Evolutionary conservation across 2,329 filamentous ascomycete species (phyloP).

Genomic region (Aspergillus caelatus): DNA sequence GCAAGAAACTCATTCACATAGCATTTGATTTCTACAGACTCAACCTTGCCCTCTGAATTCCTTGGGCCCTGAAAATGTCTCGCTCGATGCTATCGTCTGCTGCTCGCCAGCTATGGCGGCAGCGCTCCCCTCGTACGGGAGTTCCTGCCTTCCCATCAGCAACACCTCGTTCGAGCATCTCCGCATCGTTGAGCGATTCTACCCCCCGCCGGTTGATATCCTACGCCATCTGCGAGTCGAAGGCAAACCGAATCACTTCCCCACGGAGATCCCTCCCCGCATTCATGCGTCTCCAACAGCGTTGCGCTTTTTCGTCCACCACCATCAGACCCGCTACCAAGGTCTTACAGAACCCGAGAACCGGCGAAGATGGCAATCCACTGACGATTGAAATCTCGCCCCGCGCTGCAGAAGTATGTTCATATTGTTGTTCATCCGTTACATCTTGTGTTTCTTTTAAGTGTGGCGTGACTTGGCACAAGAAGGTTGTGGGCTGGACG

Average conservation of each 20-base stretch:
- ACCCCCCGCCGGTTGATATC: conserved; percentile 21
- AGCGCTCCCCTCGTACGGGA: conserved; percentile 10
- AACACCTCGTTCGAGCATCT: conserved; percentile 27
- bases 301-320: conserved; percentile 40
- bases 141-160: conserved; percentile 27
- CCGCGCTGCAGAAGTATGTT: conserved; percentile 73
- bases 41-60: neutral
- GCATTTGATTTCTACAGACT: neutral
- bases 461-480: neutral
- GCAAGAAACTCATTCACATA: neutral
- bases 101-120: conserved; percentile 28
- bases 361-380: conserved; percentile 80
- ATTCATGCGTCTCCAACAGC: conserved; percentile 19
- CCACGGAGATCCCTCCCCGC: conserved; percentile 2
- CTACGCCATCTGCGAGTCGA: conserved; percentile 4
- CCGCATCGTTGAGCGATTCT: conserved; percentile 33
- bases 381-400: conserved; percentile 83
- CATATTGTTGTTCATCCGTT: neutral
- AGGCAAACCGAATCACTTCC: neutral
- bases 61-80: conserved; percentile 29
- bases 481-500: neutral
- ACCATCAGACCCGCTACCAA: conserved; percentile 42
- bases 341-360: conserved; percentile 67
- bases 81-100: conserved; percentile 29
- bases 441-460: neutral